phyloP scores from a whole-genome alignment of 2,329 filamentous ascomycete genomes.

The Hypomyces perniciosus region DNA sequence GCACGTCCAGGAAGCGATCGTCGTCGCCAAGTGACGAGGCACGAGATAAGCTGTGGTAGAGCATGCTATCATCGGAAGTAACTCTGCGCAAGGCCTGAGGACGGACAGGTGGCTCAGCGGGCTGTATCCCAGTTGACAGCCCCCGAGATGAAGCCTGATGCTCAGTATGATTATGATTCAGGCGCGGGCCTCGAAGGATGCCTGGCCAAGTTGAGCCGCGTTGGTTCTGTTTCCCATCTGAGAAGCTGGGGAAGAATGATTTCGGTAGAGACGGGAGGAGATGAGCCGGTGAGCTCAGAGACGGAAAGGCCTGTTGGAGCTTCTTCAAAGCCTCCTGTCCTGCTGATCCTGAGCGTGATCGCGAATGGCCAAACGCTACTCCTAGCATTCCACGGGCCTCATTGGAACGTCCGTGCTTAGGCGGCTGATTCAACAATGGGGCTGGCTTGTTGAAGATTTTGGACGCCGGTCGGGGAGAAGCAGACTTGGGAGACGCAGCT shows the following conservation, averaged over 20 bases:
- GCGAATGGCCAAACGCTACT: conserved; percentile 40
- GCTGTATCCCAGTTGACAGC: background rate
- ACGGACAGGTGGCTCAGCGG: conserved; percentile 13
- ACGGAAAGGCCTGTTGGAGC: conserved; percentile 51
- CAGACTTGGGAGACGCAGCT: conserved; percentile 16
- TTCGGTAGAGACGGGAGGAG: conserved; percentile 37
- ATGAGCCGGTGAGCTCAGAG: conserved; percentile 32
- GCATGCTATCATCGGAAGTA: conserved; percentile 63
- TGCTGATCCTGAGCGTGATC: conserved; percentile 48
- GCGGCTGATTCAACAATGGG: conserved; percentile 1
- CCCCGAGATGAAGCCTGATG: conserved; percentile 6
- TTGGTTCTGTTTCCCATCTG: conserved; percentile 19
- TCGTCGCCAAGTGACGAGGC: conserved; percentile 83
- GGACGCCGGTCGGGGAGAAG: background rate
- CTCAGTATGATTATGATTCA: background rate
- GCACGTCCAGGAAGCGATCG: conserved; percentile 70
- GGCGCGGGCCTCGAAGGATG: background rate
- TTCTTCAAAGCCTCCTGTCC: conserved; percentile 53
- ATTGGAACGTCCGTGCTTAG: conserved; percentile 17
- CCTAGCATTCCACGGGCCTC: conserved; percentile 32
- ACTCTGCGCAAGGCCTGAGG: conserved; percentile 27
- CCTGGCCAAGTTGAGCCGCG: background rate
- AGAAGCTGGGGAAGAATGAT: conserved; percentile 34
- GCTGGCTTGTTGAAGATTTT: conserved; percentile 8
- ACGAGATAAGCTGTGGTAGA: conserved; percentile 68